Conservation (phyloP, 805 yeast species). For the Saccharomycopsis oosterbeekiorum region DNA sequence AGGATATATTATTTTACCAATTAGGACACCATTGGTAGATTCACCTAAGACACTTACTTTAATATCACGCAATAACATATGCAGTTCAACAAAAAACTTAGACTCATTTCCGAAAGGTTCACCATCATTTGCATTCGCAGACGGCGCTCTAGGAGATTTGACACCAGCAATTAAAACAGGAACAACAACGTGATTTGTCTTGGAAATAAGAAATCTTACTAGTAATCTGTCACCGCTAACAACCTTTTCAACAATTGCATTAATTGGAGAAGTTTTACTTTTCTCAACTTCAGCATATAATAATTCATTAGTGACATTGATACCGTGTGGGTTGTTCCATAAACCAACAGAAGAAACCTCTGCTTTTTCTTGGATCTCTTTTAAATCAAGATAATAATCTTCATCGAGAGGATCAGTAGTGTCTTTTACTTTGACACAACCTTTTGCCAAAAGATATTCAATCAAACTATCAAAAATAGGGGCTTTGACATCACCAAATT, state of each 20-base stretch:
- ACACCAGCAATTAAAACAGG: conserved; percentile 67
- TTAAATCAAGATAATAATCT: conserved; percentile 29
- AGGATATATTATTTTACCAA: conserved; percentile 55
- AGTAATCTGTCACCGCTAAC: conserved; percentile 72
- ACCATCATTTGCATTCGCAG: conserved; percentile 26
- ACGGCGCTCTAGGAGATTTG: conserved; percentile 59
- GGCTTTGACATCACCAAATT: conserved; percentile 61
- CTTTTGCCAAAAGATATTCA: conserved; percentile 45
- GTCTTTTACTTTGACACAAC: conserved; percentile 54
- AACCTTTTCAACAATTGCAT: conserved; percentile 63
- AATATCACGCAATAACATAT: conserved; percentile 53
- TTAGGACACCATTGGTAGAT: conserved; percentile 49
- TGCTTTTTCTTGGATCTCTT: conserved; percentile 41
- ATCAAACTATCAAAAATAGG: conserved; percentile 54
- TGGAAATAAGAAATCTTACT: conserved; percentile 41
- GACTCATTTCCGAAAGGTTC: conserved; percentile 63
- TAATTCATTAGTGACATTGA: conserved; percentile 11
- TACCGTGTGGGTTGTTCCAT: conserved; percentile 32
- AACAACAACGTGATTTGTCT: conserved; percentile 43
- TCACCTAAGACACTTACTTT: conserved; percentile 50
- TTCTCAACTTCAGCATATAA: conserved; percentile 10
- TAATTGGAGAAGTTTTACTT: conserved; percentile 18
- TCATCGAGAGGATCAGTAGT: conserved; percentile 39
- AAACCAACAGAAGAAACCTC: conserved; percentile 41
- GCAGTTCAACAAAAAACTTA: conserved; percentile 49